Percentiles rank a stretch among this genome's conserved stretches.
These are phyloP conservation scores for Candida qinlingensis DNA, from an alignment of 805 yeast species.

Conservation along the genomic window DNA sequence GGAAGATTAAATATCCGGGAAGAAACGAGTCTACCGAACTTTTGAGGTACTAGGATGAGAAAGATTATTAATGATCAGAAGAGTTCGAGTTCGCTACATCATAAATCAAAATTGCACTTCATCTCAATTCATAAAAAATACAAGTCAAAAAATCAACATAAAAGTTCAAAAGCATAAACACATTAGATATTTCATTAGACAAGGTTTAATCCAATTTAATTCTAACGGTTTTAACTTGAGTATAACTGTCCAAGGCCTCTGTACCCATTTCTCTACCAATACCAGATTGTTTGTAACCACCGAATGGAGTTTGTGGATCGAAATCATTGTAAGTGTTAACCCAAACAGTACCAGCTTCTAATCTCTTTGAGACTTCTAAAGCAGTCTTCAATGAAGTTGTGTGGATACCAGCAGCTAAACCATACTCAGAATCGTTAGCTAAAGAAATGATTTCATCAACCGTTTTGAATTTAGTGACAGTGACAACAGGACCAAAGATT, in stretches of 20 bases:
- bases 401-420: constrained; percentile 13
- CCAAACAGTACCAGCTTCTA: constrained; percentile 14
- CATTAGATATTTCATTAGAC: background rate
- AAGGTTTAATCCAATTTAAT: constrained; percentile 6
- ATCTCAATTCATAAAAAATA: no score
- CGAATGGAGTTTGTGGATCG: constrained; percentile 13
- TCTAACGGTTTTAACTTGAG: constrained; percentile 13
- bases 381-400: constrained; percentile 11
- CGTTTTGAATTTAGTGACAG: constrained; percentile 8
- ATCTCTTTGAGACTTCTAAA: constrained; percentile 7
- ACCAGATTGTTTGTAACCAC: constrained; percentile 14
- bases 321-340: constrained; percentile 13
- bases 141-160: no score
- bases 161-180: no score
- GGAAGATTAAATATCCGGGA: no score
- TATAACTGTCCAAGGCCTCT: constrained; percentile 12
- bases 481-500: constrained; percentile 12
- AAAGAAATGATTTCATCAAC: constrained; percentile 9
- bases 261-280: constrained; percentile 14
- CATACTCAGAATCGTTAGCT: constrained; percentile 10
- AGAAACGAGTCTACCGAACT: no score
- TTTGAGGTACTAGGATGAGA: no score
- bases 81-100: no score
- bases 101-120: no score
- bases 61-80: no score